Evolutionary conservation across 495 filamentous ascomycete genomes (phyloP), one percentile per base, ranked within the genome.

Genomic region (Jackrogersella multiformis): DNA sequence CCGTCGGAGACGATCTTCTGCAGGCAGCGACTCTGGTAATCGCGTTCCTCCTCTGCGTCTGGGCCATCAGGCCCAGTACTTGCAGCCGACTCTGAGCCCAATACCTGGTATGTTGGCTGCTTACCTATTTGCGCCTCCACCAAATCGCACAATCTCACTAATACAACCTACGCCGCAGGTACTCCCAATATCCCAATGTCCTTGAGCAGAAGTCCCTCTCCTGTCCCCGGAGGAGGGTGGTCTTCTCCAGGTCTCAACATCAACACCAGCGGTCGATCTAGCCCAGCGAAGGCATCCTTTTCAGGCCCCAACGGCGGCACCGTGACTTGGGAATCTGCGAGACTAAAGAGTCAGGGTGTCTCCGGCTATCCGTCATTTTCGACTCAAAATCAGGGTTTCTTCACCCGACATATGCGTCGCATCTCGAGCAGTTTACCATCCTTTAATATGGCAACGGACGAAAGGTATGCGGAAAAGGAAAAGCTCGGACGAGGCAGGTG

Each of bases 311-410:
- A 82, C 68, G 84, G 85, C 8, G 81, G 81, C 38, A 77, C 80
- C 41, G 87, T 93, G 44, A 91, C 90, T 20, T 97, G 93, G 93
- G 89, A 92, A 28, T 92, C 91, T 73, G 90, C 91, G 24, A 90
- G 89, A 68, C 89, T 88, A 67, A 90, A 92, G 44, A 87, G 88
- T 56, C 74, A 69, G 26, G 87, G 90, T 46, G 88, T 80, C 63
- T 63, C 88, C 57, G 85, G 88, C 16, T 92, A 94, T 77, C 89
- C 91, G 5, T 89, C 89, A n/a, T 96, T 95, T 75, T 85, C 89
- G 59, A 90, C 91, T 12, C 92, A 92, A 58, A 88, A 88, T 53
- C 77, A 78, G 61, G 90, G 92, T 41, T 96, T 95, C 83, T 91
- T 97, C 71, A 87, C 85, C 36, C 87, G 90, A 45, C 89, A 94